phyloP scores from a whole-genome alignment of 2,329 filamentous ascomycete genomes.

The Hymenoscyphus fraxineus region DNA sequence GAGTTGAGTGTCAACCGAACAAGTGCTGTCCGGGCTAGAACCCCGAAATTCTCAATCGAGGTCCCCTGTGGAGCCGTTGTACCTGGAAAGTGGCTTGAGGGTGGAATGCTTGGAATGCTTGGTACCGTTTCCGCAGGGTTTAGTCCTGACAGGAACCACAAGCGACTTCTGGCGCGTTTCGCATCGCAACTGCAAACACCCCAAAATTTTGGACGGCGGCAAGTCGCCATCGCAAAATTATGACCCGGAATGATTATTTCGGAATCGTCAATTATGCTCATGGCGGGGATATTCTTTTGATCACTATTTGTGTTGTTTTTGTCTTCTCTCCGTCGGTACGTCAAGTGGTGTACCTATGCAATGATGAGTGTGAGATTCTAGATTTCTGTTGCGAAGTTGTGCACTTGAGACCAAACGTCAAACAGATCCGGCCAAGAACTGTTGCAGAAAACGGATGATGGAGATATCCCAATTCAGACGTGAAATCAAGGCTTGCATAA shows the following conservation, averaged over 20 bases:
- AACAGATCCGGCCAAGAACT: conserved; percentile 28
- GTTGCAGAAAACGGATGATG: conserved; percentile 34
- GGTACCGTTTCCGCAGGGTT: conserved; percentile 16
- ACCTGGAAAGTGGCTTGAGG: conserved; percentile 18
- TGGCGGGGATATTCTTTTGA: not conserved
- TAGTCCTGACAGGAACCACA: conserved; percentile 4
- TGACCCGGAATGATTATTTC: not conserved
- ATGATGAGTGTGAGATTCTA: not conserved
- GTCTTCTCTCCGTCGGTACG: not conserved
- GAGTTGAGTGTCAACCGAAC: conserved; percentile 19
- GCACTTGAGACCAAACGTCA: conserved; percentile 21
- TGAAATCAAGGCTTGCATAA: conserved; percentile 35
- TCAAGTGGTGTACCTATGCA: not conserved
- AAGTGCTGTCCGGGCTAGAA: conserved; percentile 17
- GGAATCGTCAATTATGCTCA: not conserved
- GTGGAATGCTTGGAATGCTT: conserved; percentile 15
- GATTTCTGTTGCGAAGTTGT: not conserved
- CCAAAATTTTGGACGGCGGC: conserved; percentile 6
- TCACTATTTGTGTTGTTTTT: not conserved
- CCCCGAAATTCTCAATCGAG: conserved; percentile 17
- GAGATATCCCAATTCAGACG: conserved; percentile 27
- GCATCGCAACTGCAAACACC: conserved; percentile 14
- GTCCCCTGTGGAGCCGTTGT: conserved; percentile 8
- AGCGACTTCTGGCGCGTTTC: conserved; percentile 14
- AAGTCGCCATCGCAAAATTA: not conserved